Conservation (phyloP, 2,329 filamentous ascomycete species). For the Alternaria sp. region DNA sequence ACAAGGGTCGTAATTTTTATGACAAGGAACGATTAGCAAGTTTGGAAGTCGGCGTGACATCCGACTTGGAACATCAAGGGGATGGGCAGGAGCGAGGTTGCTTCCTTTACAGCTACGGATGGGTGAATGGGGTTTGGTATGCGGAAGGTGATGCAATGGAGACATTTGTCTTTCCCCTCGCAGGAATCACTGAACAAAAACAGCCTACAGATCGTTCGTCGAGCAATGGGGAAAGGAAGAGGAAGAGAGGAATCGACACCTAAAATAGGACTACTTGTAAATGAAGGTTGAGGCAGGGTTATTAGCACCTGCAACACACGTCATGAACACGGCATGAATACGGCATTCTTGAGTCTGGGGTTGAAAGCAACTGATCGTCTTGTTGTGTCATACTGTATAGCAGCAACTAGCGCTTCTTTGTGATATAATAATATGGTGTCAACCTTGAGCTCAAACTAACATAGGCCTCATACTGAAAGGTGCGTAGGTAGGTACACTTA, state of each 20-base stretch:
- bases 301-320: background rate
- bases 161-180: slow-evolving; percentile 12
- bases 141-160: slow-evolving; percentile 8
- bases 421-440: background rate
- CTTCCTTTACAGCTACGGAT: slow-evolving; percentile 14
- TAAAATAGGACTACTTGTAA: background rate
- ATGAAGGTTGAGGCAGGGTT: background rate
- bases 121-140: slow-evolving; percentile 29
- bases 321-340: background rate
- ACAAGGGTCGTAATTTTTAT: slow-evolving; percentile 9
- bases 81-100: background rate
- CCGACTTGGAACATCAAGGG: background rate
- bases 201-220: background rate
- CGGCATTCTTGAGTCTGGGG: background rate
- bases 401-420: background rate
- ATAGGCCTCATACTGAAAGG: background rate
- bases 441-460: background rate
- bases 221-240: background rate
- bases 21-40: slow-evolving; percentile 20
- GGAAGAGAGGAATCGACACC: background rate
- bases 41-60: slow-evolving; percentile 13
- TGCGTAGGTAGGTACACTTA: background rate
- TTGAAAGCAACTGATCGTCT: background rate
- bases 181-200: slow-evolving; percentile 1
- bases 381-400: background rate